Base-by-base conservation (phyloP, 2,329 filamentous ascomycete genomes). In the Penicillium sp. region DNA sequence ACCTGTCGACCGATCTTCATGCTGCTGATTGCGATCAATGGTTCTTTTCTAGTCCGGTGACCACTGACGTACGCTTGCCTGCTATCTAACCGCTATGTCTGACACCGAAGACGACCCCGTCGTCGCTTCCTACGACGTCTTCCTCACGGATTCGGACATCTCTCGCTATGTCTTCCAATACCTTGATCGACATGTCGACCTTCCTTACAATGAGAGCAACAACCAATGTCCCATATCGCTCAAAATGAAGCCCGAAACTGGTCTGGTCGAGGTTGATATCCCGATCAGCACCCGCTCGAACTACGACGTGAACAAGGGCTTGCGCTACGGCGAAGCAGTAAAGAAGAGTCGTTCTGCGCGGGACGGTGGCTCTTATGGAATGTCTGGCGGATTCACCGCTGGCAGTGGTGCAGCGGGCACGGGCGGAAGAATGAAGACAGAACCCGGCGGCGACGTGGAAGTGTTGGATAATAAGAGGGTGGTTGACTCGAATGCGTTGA, bases 221-320 rank as follows among this genome's bases (percentile, higher is more conserved):
- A 75, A 77, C 14, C 79, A 82, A 29, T 79, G 81, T 51, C 89
- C 93, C 10, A 78, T 84, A 14, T 85, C 88, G 64, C 79, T 97
- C 66, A 90, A 93, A 62, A 78, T 96, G 71, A 99, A 97, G 77
- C 83, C 87, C 13, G 77, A 82, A 53, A 84, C 89, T 0, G 92
- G 92, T 52, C 89, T 97, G 76, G 80, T 97, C 53, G 94, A 99
- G 75, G 81, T 97, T 48, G 94, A 99, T 71, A 83, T 97, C n/a
- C 90, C 91, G 4, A 80, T 97, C 64, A 85, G 87, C 77, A 86
- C 86, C 58, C 78, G 80, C 45, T 72, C 77, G 52, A 88, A 90
- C 68, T 97, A 96, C 79, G 92, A 97, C 76, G 83, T 88, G 61
- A 83, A 84, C 61, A 92, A 93, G 76, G 93, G 91, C 45, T 77